phyloP scores from a whole-genome alignment of 345 rosid genomes.

The Acer saccharum region DNA sequence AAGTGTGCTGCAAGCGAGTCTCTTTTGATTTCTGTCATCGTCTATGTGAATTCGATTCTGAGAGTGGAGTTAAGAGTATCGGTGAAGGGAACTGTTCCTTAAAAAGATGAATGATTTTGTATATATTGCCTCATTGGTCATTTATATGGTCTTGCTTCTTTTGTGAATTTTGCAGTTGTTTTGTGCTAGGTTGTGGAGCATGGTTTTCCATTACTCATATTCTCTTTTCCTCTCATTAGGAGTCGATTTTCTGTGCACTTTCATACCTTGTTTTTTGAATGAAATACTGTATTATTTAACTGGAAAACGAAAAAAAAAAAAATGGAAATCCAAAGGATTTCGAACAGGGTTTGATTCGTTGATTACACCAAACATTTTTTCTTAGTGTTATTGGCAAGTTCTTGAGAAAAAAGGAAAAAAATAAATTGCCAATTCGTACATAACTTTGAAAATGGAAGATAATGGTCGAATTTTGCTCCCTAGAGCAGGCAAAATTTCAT shows the following conservation, averaged over 20 bases:
- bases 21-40: not conserved
- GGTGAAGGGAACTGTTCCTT: not conserved
- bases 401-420: not conserved
- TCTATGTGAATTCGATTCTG: not conserved
- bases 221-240: not conserved
- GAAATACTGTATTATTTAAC: slow-evolving; percentile 11
- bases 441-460: too few species aligned
- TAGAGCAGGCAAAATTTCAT: too few species aligned
- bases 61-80: not conserved
- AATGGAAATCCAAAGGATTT: not conserved
- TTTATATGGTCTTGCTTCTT: not conserved
- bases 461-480: too few species aligned
- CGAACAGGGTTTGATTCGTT: not conserved
- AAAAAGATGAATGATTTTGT: slow-evolving; percentile 12
- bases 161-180: not conserved
- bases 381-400: not conserved
- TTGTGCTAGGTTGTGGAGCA: not conserved
- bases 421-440: too few species aligned
- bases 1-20: not conserved
- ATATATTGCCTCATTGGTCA: slow-evolving; percentile 3
- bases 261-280: slow-evolving; percentile 7
- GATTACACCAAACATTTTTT: not conserved
- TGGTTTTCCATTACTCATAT: not conserved
- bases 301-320: not conserved
- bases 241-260: not conserved